phyloP scores from a whole-genome alignment of 495 filamentous ascomycete genomes.

The Penicillium crystallinum region DNA sequence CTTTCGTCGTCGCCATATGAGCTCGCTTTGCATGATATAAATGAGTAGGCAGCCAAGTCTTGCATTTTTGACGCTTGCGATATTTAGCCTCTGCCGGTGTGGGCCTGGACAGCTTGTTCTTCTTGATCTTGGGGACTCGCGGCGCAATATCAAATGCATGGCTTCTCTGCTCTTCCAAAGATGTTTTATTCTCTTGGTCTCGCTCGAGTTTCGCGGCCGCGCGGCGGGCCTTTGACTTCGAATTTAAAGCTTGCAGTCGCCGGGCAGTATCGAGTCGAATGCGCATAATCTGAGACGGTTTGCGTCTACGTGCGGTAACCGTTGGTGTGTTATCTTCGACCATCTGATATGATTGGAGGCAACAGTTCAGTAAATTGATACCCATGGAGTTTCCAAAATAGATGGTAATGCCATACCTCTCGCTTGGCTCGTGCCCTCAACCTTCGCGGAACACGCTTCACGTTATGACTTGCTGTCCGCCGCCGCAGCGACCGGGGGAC shows the following conservation, averaged over 20 bases:
- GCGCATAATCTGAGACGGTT: slow-evolving; percentile 63
- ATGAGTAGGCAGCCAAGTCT: slow-evolving; percentile 94
- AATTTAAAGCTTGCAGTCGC: slow-evolving; percentile 59
- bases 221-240: slow-evolving; percentile 49
- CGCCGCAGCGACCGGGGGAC: slow-evolving; percentile 80
- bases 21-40: slow-evolving; percentile 91
- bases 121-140: slow-evolving; percentile 63
- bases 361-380: background rate
- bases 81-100: slow-evolving; percentile 64
- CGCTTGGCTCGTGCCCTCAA: slow-evolving; percentile 62
- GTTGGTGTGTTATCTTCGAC: slow-evolving; percentile 88
- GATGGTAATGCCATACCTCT: slow-evolving; percentile 48
- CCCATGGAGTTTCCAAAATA: background rate
- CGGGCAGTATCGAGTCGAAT: slow-evolving; percentile 80
- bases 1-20: slow-evolving; percentile 70
- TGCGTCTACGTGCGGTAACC: slow-evolving; percentile 63
- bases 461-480: slow-evolving; percentile 91
- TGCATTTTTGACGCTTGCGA: slow-evolving; percentile 78
- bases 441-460: slow-evolving; percentile 80
- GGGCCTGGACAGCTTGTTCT: slow-evolving; percentile 62
- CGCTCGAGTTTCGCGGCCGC: slow-evolving; percentile 29
- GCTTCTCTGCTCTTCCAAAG: slow-evolving; percentile 28
- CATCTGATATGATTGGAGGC: slow-evolving; percentile 48
- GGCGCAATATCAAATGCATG: slow-evolving; percentile 40
- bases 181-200: slow-evolving; percentile 28